Base-by-base conservation (phyloP, 1,284 basidiomycete species). In the Boletus sp. region DNA sequence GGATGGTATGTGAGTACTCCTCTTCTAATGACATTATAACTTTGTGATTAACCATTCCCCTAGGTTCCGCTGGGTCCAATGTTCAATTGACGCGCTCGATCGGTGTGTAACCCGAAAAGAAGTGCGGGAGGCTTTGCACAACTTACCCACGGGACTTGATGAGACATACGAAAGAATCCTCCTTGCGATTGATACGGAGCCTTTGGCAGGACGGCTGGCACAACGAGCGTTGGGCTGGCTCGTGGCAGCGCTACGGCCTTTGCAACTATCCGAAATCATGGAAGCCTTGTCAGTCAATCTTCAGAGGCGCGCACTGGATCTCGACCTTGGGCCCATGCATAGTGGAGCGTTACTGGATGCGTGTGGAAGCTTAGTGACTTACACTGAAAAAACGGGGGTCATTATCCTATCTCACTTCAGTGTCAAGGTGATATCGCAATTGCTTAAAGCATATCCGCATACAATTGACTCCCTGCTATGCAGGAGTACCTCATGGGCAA, bases 21-120 rank as follows among this genome's bases (percentile, higher is more conserved):
- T 25, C 16, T 31, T 31, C 44, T 52, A n/a, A 25, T 16, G 2
- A 21, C n/a, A n/a, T n/a, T n/a, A n/a, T n/a, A 14, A 7, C 35
- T 4, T 9, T n/a, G 17, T 19, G 28, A 35, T 11, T 57, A 16
- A 57, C 1, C 28, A 13, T 6, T 50, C 13, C 6, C 8, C n/a
- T 23, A 63, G 60, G 60, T 63, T 63, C 19, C 46, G 61, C 2
- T 61, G 60, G 60, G 35, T 51, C 0, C 61, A 62, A 21, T 60
- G 59, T 30, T 38, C 48, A 13, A 46, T 60, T 10, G 47, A 60
- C 28, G 44, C 43, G 9, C 60, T 61, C 6, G 7, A 46, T 23
- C 53, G 30, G 25, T 61, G 47, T 6, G 10, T 47, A 19, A 56
- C 59, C 6, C 33, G 17, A n/a, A 25, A n/a, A 23, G 33, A 47